phyloP scores from a whole-genome alignment of 202 grass and related monocot species.

The Panicum virgatum region DNA sequence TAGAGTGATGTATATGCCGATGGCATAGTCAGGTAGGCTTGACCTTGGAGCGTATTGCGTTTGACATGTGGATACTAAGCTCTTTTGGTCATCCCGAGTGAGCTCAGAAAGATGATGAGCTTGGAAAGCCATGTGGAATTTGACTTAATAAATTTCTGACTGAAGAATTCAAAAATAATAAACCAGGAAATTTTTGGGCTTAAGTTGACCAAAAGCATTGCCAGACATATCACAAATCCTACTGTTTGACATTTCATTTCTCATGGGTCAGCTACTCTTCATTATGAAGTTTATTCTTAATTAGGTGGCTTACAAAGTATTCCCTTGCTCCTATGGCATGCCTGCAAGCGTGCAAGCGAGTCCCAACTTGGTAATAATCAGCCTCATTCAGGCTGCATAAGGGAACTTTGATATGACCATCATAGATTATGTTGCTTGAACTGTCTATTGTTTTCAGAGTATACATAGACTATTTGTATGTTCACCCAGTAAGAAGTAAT shows the following conservation, averaged over 20 bases:
- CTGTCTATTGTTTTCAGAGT: too few species aligned
- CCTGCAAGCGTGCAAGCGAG: not conserved
- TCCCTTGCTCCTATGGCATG: not conserved
- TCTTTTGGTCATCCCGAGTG: not conserved
- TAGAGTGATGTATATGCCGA: not conserved
- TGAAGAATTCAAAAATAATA: not conserved
- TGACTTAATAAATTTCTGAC: not conserved
- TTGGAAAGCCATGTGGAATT: not conserved
- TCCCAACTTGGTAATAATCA: not conserved
- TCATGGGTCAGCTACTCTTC: not conserved
- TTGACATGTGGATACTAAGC: not conserved
- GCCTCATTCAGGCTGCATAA: not conserved
- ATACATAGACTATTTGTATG: not conserved
- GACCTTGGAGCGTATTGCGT: not conserved
- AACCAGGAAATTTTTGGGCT: not conserved
- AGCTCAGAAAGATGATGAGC: not conserved
- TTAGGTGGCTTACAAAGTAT: not conserved
- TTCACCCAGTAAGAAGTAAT: not conserved
- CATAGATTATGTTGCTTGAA: not conserved
- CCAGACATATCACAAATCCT: not conserved
- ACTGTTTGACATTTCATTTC: not conserved
- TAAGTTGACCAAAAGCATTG: not conserved
- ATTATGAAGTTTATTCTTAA: not conserved
- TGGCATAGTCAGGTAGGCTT: too few species aligned
- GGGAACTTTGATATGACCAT: not conserved